Evolutionary conservation across 1,284 basidiomycete genomes (phyloP).

Genomic region (Pholiota adiposa): DNA sequence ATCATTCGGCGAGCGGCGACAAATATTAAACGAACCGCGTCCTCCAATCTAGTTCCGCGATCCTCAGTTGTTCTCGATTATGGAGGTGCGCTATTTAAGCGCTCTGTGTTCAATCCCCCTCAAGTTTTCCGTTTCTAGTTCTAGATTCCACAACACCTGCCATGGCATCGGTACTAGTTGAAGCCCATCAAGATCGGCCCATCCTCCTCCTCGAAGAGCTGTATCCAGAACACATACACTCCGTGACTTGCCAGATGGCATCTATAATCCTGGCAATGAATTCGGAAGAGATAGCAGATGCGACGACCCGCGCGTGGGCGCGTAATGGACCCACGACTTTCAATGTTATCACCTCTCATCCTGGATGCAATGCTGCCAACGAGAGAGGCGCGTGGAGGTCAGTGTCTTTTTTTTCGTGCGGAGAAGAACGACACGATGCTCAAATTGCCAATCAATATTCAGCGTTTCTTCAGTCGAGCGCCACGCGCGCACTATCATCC

Average conservation of each 20-base stretch:
- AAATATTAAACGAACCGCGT: not conserved
- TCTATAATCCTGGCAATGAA: not conserved
- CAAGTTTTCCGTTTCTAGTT: not conserved
- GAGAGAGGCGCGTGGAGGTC: constrained; percentile 13
- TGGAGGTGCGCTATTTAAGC: not conserved
- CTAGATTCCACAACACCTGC: not conserved
- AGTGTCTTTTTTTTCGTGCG: not conserved
- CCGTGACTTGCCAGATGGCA: not conserved
- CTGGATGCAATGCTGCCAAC: constrained; percentile 1
- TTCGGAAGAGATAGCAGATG: not conserved
- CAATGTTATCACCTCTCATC: constrained; percentile 4
- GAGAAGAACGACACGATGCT: not conserved
- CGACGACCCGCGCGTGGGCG: not conserved
- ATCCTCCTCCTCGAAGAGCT: not conserved
- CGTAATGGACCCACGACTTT: not conserved
- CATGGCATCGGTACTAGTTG: not conserved
- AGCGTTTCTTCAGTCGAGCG: not conserved
- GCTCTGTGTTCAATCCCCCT: not conserved
- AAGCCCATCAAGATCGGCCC: not conserved
- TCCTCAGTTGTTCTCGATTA: not conserved
- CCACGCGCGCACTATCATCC: not conserved
- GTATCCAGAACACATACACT: not conserved
- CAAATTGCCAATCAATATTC: not conserved
- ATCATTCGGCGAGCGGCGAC: not conserved
- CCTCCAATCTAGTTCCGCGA: not conserved